Base-by-base conservation (phyloP, 768 basidiomycete species). In the Rhizopogon roseolus region DNA sequence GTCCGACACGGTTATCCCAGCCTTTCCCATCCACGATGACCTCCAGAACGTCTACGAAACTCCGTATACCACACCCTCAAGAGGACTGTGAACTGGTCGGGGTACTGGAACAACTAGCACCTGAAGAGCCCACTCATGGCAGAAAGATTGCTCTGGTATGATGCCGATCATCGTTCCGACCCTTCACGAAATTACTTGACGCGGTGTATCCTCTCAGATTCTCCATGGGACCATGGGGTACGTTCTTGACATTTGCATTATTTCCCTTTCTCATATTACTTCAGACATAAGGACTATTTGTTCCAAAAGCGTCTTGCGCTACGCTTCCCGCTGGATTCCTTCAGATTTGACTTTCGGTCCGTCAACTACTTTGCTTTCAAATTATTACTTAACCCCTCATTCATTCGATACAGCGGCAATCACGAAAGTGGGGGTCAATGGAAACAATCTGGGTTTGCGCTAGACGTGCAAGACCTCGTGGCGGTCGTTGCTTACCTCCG, bases 281-380 rank as follows among this genome's bases (percentile, higher is more conserved):
- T 45, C 67, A 92, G 90, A 62, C 90, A 93, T 68, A 91, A 91
- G 61, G 86, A 93, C 64, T 93, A 93, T 70, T 66, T 93, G 45
- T 91, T 86, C 73, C 86, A 88, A 67, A 85, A 84, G 63, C 81
- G 78, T 13, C 81, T 93, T 17, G 88, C 87, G 3, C 64, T 68
- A 38, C 75, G 72, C 37, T 67, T 91, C 13, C 85, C 88, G 0
- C 62, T 88, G 22, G 90, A 93, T 66, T 91, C 89, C 3, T 91
- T 93, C 65, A 80, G 90, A 32, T 91, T 93, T 62, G 90, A 93
- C 66, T 93, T 93, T 70, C 81, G 89, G 88, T 90, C 62, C 53
- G 80, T 41, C 22, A n/a, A 39, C 34, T 63, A 41, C n/a, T 42
- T 17, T 32, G 25, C 36, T 27, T 40, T 40, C 50, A 22, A 22